A percentile compares a stretch with the other conserved stretches of the same genome.
Evolutionary conservation across 306 rosid species (phyloP).

Genomic region (Chamaecrista fasciculata): DNA sequence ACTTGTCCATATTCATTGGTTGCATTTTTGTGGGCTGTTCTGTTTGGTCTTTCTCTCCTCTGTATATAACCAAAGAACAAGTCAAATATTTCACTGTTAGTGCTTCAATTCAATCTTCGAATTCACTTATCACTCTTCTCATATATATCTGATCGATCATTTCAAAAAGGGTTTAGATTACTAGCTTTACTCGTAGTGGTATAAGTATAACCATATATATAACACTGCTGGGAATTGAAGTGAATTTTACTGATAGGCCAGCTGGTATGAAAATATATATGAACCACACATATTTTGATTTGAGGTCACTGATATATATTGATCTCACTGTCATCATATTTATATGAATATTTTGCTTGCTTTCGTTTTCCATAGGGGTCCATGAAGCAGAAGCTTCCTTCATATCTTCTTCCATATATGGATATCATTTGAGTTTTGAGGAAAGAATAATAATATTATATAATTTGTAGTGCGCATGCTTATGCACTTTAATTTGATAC

Average conservation of each 20-base stretch:
- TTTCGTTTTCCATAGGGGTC: conserved; percentile 27
- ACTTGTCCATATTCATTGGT: conserved; percentile 40
- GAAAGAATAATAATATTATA: neutral
- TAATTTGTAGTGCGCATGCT: conserved; percentile 35
- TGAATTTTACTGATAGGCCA: conserved; percentile 12
- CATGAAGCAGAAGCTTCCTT: neutral
- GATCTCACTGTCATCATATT: neutral
- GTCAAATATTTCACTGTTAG: conserved; percentile 35
- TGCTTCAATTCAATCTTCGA: conserved; percentile 45
- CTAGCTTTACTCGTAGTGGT: neutral
- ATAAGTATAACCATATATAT: no score
- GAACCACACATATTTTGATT: conserved; percentile 32
- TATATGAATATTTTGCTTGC: neutral
- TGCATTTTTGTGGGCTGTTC: conserved; percentile 27
- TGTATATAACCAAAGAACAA: conserved; percentile 22
- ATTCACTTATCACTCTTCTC: conserved; percentile 53
- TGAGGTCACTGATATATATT: conserved; percentile 19
- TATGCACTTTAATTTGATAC: neutral
- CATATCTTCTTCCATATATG: conserved; percentile 17
- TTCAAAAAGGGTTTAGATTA: neutral
- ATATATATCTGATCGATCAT: conserved; percentile 3
- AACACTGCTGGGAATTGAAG: neutral
- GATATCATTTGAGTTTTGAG: neutral
- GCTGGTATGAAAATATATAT: no score
- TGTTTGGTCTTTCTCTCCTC: conserved; percentile 18